Base-by-base conservation (phyloP, 116 monocot species). In the Posidonia oceanica region DNA sequence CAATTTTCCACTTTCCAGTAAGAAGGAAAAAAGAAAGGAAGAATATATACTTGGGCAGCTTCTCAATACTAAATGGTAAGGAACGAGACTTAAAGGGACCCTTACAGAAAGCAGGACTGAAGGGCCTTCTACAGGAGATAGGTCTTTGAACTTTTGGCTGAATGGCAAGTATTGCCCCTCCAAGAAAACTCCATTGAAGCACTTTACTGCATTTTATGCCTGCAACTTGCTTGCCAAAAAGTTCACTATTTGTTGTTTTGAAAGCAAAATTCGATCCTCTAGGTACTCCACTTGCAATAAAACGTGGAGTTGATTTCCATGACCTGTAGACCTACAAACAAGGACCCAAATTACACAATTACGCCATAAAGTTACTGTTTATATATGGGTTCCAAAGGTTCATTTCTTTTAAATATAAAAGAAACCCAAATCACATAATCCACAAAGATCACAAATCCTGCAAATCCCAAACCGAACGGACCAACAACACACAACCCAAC, bases 101-200 rank as follows among this genome's bases (percentile, higher is more conserved):
- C 58, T 62, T 7, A 62, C 62, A 62, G 36, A 6, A 62, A 36
- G 62, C 62, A 36, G 62, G 62, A 62, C 8, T 62, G 36, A 62
- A 62, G 62, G 21, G 62, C 14, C 22, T 67, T 51, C 21, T 42
- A 36, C 6, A 18, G 66, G 17, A 22, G 48, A 60, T 6, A 60
- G 29, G 16, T 60, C 60, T 60, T n/a, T 22, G 66, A n/a, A 11
- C 18, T 36, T 29, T 3, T 62, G 21, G 2, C 18, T 12, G 22
- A 14, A 62, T 22, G 12, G 36, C 29, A 62, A 62, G 3, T 29
- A 8, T 62, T 62, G 62, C 2, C 16, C 62, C 62, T 18, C 62
- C 62, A 13, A 62, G 62, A 36, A 62, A 62, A 36, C 62, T 62
- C 62, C 62, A 62, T 5, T 62, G 62, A 36, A 36, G 10, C 21